Conservation (phyloP, 768 basidiomycete genomes). For the Auriscalpium vulgare region DNA sequence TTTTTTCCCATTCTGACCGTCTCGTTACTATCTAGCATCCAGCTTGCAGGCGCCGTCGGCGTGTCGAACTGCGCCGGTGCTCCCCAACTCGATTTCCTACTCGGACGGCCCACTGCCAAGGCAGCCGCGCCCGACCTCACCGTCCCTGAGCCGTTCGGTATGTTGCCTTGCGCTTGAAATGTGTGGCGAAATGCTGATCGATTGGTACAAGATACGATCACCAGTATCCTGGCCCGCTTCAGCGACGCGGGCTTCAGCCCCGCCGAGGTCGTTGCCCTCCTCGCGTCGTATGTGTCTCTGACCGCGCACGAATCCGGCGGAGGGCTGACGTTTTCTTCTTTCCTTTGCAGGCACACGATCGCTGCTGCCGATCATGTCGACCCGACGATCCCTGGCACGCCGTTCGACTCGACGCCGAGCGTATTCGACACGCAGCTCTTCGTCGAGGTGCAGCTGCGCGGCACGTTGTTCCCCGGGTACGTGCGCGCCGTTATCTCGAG, state of each 20-base stretch:
- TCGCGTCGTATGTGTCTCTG: constrained; percentile 22
- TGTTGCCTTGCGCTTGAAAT: neutral
- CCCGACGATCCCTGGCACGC: constrained; percentile 24
- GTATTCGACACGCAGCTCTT: constrained; percentile 39
- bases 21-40: constrained; percentile 22
- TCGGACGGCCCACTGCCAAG: constrained; percentile 27
- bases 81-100: constrained; percentile 29
- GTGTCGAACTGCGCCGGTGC: constrained; percentile 32
- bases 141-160: constrained; percentile 25
- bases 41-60: constrained; percentile 29
- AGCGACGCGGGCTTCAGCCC: constrained; percentile 27
- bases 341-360: constrained; percentile 9
- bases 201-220: constrained; percentile 12
- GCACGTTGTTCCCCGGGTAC: constrained; percentile 32
- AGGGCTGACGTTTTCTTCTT: neutral
- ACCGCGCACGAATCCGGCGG: neutral
- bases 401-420: constrained; percentile 39
- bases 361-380: constrained; percentile 15
- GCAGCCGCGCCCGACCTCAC: constrained; percentile 21
- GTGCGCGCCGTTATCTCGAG: constrained; percentile 7
- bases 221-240: constrained; percentile 22
- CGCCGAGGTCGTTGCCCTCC: constrained; percentile 28
- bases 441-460: constrained; percentile 35
- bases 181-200: neutral
- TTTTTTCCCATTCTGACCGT: too few species aligned